These are phyloP conservation scores for Sclerotinia sclerotiorum DNA, from an alignment of 2,329 filamentous ascomycete genomes.

Conservation along the genomic window DNA sequence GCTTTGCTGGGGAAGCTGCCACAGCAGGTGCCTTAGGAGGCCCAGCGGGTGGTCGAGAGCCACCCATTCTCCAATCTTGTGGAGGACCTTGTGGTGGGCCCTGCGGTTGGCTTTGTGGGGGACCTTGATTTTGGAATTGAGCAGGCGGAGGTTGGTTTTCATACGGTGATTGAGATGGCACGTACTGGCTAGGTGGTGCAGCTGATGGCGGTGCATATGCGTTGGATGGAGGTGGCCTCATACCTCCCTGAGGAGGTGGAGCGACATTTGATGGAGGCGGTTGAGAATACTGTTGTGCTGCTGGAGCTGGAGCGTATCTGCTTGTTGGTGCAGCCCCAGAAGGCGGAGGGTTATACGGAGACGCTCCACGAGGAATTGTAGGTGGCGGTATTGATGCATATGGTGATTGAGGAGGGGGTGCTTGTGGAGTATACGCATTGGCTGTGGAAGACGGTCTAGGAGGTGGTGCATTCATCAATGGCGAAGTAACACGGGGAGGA, in stretches of 20 bases:
- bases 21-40: constrained; percentile 21
- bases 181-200: constrained; percentile 57
- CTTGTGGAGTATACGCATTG: constrained; percentile 64
- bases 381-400: constrained; percentile 48
- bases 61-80: constrained; percentile 42
- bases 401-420: constrained; percentile 45
- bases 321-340: constrained; percentile 66
- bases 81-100: constrained; percentile 45
- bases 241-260: constrained; percentile 45
- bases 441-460: constrained; percentile 57
- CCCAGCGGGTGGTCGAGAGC: constrained; percentile 48
- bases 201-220: constrained; percentile 46
- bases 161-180: constrained; percentile 57
- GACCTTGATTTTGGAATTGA: constrained; percentile 44
- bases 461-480: constrained; percentile 52
- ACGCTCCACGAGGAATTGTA: constrained; percentile 70
- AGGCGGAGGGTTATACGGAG: constrained; percentile 83
- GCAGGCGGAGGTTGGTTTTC: constrained; percentile 46
- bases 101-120: constrained; percentile 48
- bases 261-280: constrained; percentile 44
- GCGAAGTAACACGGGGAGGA: constrained; percentile 70
- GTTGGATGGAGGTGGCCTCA: constrained; percentile 50
- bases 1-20: constrained; percentile 50
- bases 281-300: constrained; percentile 53
- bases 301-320: constrained; percentile 71